Base-by-base conservation (phyloP, 2,329 filamentous ascomycete genomes). In the Trichoderma pleuroti region DNA sequence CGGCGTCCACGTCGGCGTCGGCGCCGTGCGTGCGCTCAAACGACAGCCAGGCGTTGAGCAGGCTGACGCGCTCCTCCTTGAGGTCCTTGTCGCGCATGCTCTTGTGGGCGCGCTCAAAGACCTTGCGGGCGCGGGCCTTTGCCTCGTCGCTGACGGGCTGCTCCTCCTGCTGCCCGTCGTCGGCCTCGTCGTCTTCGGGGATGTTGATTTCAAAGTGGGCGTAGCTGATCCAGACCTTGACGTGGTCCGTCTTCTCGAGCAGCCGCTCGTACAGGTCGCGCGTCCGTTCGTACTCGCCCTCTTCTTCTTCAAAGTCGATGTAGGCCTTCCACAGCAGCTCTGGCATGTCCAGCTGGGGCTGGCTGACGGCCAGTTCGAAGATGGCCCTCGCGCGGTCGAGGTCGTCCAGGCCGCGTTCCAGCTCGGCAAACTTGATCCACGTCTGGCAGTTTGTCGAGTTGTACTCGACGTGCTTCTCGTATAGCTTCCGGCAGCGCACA, bases 201-300 rank as follows among this genome's bases (percentile, higher is more conserved):
- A 97, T 90, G 79, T 96, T 95, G 84, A 98, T 93, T 82, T 99
- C 96, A 78, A 99, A 98, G 80, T 97, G 93, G n/a, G 96, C 96
- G 82, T 95, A 99, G 80, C 93, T 95, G 81, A 96, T 97, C 96
- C 96, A 99, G 72, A 99, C 96, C 85, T 98, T 99, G 85, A 98
- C 94, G 78, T 99, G 96, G 77, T 96, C 91, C n/a, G 96, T 97
- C 89, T 97, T 98, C 77, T 93, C 86, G 56, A 99, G 87, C 14
- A 99, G 86, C 9, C 95, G 89, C 83, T 98, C 95, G 82, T 98
- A 99, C 57, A 99, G 84, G 4, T 84, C 84, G 62, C 96, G 87
- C 5, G 94, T 93, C 62, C 90, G 86, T 67, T 94, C 93, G 80
- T 95, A 98, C 80, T 98, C 93, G 77, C 91, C 93, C 80, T 97